A percentile compares a stretch with the other conserved stretches of the same genome.
Evolutionary conservation across 2,329 filamentous ascomycete genomes (phyloP).

Genomic region (Niveomyces coronatus): DNA sequence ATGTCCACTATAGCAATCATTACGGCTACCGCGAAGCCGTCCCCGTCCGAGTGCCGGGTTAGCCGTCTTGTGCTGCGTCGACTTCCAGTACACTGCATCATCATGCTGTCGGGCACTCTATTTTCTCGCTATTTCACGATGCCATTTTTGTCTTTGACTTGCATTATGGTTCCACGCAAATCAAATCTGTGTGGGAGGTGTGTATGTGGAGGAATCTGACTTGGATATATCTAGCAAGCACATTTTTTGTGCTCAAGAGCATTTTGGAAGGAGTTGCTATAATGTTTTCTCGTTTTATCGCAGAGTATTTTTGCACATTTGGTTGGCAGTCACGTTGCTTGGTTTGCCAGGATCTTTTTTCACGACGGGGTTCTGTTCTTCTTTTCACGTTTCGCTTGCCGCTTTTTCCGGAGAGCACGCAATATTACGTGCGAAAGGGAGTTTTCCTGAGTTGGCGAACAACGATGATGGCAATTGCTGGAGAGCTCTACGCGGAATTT

Average conservation of each 20-base stretch:
- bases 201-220: too few species aligned
- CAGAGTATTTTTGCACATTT: neutral
- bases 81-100: too few species aligned
- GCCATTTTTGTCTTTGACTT: conserved; percentile 14
- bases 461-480: too few species aligned
- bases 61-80: too few species aligned
- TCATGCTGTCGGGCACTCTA: neutral
- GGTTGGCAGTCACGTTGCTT: neutral
- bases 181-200: too few species aligned
- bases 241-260: conserved; percentile 7
- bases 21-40: neutral
- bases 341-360: neutral
- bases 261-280: conserved; percentile 6
- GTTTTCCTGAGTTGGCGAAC: too few species aligned
- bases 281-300: neutral
- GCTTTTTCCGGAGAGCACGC: too few species aligned
- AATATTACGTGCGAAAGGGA: too few species aligned
- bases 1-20: conserved; percentile 5
- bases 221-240: too few species aligned
- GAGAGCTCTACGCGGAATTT: too few species aligned
- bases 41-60: neutral
- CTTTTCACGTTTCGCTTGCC: neutral
- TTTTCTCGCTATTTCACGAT: conserved; percentile 13
- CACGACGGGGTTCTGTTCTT: too few species aligned
- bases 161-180: too few species aligned